Conservation (phyloP, 257 asterid genomes). For the Penstemon newberryi region DNA sequence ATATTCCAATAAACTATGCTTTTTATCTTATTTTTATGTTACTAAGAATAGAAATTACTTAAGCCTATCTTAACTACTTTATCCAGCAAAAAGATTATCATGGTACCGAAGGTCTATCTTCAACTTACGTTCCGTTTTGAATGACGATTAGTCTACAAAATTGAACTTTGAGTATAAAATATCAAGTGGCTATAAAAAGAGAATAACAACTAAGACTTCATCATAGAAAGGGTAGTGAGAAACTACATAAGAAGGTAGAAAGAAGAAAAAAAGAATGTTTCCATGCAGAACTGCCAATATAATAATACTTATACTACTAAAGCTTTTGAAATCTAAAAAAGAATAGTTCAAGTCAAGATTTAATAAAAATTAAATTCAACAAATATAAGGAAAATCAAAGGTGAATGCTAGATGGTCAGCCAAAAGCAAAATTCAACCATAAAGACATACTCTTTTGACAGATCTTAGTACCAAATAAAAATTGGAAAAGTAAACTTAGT, state of each 20-base stretch:
- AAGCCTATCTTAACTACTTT: conserved; percentile 19
- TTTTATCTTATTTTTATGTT: not conserved
- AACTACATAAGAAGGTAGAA: not conserved
- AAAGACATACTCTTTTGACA: not conserved
- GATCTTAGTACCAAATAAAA: not conserved
- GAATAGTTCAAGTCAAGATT: not conserved
- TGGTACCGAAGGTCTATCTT: conserved; percentile 16
- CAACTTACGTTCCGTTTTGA: conserved; percentile 11
- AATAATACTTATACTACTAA: not conserved
- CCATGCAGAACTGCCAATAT: conserved; percentile 18
- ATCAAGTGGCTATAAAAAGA: conserved; percentile 3
- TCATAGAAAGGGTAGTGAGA: not conserved
- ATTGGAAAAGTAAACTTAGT: not conserved
- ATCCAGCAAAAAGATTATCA: not conserved
- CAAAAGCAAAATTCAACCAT: not conserved
- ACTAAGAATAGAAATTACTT: not conserved
- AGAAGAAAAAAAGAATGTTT: not conserved
- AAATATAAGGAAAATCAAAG: too few species aligned
- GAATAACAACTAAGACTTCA: not conserved
- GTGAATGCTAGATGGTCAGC: conserved; percentile 3
- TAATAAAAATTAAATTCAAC: not conserved
- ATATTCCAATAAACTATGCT: not conserved
- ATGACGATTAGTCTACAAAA: conserved; percentile 17
- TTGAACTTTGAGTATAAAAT: conserved; percentile 11
- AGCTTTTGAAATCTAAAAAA: not conserved